Evolutionary conservation across 2,329 filamentous ascomycete genomes (phyloP), one percentile per base, ranked within the genome.

Genomic region (Nothomitra cinnamomea): DNA sequence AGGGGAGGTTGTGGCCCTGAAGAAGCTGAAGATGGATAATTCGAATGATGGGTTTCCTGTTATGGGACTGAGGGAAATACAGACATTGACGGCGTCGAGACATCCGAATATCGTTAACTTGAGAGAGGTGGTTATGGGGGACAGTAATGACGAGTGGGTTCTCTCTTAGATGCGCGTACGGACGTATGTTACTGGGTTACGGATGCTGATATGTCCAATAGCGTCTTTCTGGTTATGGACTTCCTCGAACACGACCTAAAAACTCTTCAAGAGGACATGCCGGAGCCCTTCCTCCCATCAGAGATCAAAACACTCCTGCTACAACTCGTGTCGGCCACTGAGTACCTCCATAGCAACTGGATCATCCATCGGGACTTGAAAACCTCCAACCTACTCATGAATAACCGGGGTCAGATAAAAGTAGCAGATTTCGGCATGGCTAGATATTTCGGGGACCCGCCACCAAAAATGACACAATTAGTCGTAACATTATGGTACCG

Each of bases 401-500:
- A 87, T 72, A 96, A 96, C 71, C 85, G 88, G 47, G 92, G 92
- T 47, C 82, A 85, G 65, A 82, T 98, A 67, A 95, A 95, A 68
- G 83, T 98, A 58, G 92, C 92, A 56, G 92, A 98, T 69, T 98
- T 98, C 64, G 92, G 92, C 66, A 95, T 98, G 87, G 90, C 92
- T 2, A 79, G 92, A 25, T 92, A 92, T 69, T 85, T 85, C 54
- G 85, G 85, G 51, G 80, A 87, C 60, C 88, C 90, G 2, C 74
- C 74, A 3, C 76, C 81, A 1, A 83, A 85, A 57, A 76, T 96
- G 56, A 96, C 92, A 1, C 85, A 90, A 64, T 78, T 96, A 48
- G 92, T 98, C 57, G 90, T 96, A 17, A 98, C 92, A 5, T 77
- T 98, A 5, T 98, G 92, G 92, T 98, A 98, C 67, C 85, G 92